Evolutionary conservation across 164 flowering plant species (phyloP), one percentile per base, ranked within the genome.

Genomic region (Warburgia ugandensis): DNA sequence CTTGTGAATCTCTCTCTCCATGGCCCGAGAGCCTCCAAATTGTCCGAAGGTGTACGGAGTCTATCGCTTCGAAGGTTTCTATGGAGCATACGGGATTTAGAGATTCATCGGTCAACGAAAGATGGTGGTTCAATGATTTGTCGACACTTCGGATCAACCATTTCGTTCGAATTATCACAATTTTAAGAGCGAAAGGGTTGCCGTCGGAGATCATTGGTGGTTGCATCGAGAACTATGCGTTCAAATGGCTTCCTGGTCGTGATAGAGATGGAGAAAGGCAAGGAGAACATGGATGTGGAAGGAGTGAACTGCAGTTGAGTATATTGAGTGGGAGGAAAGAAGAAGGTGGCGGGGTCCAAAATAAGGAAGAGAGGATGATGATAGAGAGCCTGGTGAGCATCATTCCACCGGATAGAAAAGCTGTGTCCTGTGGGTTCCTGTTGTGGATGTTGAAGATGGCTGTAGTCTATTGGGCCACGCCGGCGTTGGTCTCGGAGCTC

Each of bases 1-100:
- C 80, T 2, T 86, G 95, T 48, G 83, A 77, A 48, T 64, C 49
- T 11, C 74, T 90, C 37, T 84, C 84, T 41, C 86, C 97, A n/a
- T 90, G 97, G 97, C 83, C 86, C 14, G 94, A 89, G 55, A 89
- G 80, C 65, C 77, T 86, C 48, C 95, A 86, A 40, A 78, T 89
- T 60, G 76, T 86, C 26, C 31, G 95, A 60, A 72, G 91, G 65
- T 90, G 97, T 64, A 62, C 88, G 44, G 85, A 90, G 45, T 82
- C 95, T 12, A 74, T 82, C 23, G 78, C 91, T 23, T 72, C 74
- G 71, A 83, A 80, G 59, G 77, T 68, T 30, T 67, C 65, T 9
- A 56, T 38, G 48, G 74, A n/a, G n/a, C 2, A 30, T 27, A 3
- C 16, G 2, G 13, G 13, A 22, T 25, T 10, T 9, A 23, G 2